Evolutionary conservation across 2,329 filamentous ascomycete genomes (phyloP), one percentile per base, ranked within the genome.

Genomic region (Aphanoascus verrucosus): DNA sequence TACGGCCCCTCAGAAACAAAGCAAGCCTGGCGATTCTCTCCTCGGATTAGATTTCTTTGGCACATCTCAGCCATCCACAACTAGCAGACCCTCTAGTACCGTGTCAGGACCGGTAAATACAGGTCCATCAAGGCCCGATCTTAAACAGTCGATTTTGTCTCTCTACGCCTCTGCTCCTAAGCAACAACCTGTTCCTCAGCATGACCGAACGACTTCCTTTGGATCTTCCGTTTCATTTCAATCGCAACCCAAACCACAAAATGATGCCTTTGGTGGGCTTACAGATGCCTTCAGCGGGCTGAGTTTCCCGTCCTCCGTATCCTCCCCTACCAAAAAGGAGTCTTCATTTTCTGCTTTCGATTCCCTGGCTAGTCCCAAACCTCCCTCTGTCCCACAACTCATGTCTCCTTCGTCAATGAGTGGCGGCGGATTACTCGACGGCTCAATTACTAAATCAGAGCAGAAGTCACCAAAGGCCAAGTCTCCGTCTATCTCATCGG

Each of bases 121-220:
- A 15, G 77, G 78, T 11, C 83, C 54, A 28, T 94, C 89, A 44
- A 79, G 93, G 57, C 90, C 91, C 2, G 93, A 98, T 66, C 75
- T 98, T 56, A 98, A 98, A 72, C 91, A 96, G 69, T 97, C 91
- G 1, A 98, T 98, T 56, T 73, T 98, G 47, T 98, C 93, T 6
- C 78, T 98, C 14, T 98, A 98, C 66, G 88, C 90, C 9, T 86
- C 88, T 6, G 81, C 82, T 4, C 86, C 89, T 2, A 86, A 88
- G 64, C 75, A 81, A 53, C 72, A 72, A 53, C 65, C 73, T 19
- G 20, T 17, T 31, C 67, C 71, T 19, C 72, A 75, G 31, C 83
- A 85, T 65, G 74, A 75, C 35, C 76, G 79, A 11, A 77, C 77
- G 38, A 75, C 77, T 28, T 83, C 83, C 0, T 86, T 90, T 62